Evolutionary conservation across 2,329 filamentous ascomycete species (phyloP).

Genomic region (Ophiostoma triangulosporum): DNA sequence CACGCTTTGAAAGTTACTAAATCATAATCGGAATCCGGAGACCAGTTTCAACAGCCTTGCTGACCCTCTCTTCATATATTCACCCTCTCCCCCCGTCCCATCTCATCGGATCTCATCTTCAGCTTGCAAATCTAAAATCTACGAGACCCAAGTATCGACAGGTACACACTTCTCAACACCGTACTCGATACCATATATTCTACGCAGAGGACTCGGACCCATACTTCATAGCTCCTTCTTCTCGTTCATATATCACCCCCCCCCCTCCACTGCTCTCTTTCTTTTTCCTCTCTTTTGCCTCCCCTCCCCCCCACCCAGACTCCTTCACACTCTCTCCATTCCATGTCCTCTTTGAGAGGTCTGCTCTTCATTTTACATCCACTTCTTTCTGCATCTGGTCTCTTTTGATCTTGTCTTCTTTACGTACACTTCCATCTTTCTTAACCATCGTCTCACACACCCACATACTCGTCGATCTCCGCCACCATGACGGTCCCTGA

Average conservation of each 20-base stretch:
- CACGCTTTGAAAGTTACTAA: conserved; percentile 16
- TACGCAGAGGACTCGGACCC: neutral
- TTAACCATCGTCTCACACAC: conserved; percentile 17
- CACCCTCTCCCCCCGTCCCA: neutral
- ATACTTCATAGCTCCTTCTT: neutral
- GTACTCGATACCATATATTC: neutral
- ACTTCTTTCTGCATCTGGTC: neutral
- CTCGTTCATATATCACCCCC: neutral
- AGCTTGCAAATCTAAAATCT: neutral
- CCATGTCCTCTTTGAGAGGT: neutral
- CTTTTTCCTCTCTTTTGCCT: neutral
- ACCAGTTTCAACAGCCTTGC: neutral
- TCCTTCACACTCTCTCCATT: neutral
- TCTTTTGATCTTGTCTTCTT: conserved; percentile 12
- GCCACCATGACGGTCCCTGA: conserved; percentile 35
- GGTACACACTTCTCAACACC: neutral
- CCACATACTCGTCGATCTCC: neutral
- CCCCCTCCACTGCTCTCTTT: neutral
- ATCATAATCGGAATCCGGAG: conserved; percentile 14
- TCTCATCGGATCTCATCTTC: neutral
- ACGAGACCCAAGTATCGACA: neutral
- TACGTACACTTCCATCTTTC: neutral
- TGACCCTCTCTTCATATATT: neutral
- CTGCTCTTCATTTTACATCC: neutral
- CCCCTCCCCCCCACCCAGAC: neutral